Base-by-base conservation (phyloP, 1,284 basidiomycete genomes). In the Trichosporon sp. region DNA sequence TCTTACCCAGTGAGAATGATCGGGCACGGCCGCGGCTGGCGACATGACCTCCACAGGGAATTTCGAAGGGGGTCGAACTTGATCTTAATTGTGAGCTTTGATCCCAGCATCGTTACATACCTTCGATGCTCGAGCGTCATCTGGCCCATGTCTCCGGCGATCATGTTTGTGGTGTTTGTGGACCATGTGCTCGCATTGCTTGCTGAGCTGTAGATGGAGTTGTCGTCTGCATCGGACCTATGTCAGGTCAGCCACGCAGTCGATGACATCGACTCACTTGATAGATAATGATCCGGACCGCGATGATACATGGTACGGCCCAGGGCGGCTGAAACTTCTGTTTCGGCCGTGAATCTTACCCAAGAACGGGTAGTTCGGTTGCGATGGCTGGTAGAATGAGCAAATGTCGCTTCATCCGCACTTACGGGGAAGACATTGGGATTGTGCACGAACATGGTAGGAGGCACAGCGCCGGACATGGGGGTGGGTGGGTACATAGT, bases 161-260 rank as follows among this genome's bases (percentile, higher is more conserved):
- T 63, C 10, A 70, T 60, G 37, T 62, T 54, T 8, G 61, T 59
- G 19, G 62, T 63, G 1, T 58, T 60, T 36, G 68, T 62, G 14
- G 70, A 70, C 73, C 72, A 74, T n/a, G 71, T 66, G 1, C 70
- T 70, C 29, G 64, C 58, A 6, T 59, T 64, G 21, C 70, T 73
- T 1, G 70, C 64, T 11, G 69, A 56, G 49, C 70, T 71, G 62
- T 70, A 60, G 44, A 73, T 65, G 19, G 72, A 66, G 16, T 66
- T 61, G 34, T 77, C 74, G 44, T 69, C 73, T 8, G 59, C 67
- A 40, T 76, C 74, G 16, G 74, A 78, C 36, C 73, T 77, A 56
- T 16, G 7, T 32, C 1, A 5, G 27, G 56, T 68, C 59, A 69
- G 65, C 60, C 23, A 27, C 16, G 23, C 23, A 34, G 27, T 11